Evolutionary conservation across 2,329 filamentous ascomycete species (phyloP), one percentile per base, ranked within the genome.

Genomic region (Dendryphion nanum): DNA sequence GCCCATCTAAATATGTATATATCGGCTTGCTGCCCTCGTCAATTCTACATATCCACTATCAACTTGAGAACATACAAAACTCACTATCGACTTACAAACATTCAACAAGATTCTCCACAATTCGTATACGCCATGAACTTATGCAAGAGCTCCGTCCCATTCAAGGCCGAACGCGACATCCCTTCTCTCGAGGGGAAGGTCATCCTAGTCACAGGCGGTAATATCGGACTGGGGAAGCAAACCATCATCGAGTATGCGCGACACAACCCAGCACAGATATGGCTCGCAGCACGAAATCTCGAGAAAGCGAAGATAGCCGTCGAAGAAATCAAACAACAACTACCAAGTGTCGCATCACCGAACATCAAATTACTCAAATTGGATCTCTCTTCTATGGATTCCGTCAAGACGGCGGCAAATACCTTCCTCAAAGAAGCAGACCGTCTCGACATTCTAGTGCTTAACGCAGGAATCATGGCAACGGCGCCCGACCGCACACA

Each of bases 401-500:
- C 29, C 7, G 29, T 30, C 7, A 30, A 30, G 29, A 16, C 8
- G 15, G 29, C 29, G 7, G 29, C 29, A 15, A 30, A 17, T 7
- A 30, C 8, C 8, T 10, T 30, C 15, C 8, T 30, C 10, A 7
- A 8, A 10, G 7, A 10, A 15, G 15, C 29, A 8, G 7, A 10
- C 8, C 20, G 34, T 10, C 57, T 73, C 4, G 67, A 73, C 41
- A 49, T 72, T 19, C 54, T 72, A 1, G 52, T 71, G 19, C 49
- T 58, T 45, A 72, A 73, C 45, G 70, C 70, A 2, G 69, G 69
- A 12, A 51, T 71, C 30, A 61, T 53, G 37, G 47, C 24, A 1
- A 35, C 30, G 2, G 20, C 40, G 5, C 34, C 63, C 1, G 53
- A 45, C 2, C 36, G 57, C 1, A 72, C 69, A 2, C 44, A 58